A percentile compares a stretch with the other conserved stretches of the same genome.
phyloP scores from a whole-genome alignment of 352 stramenopile genomes.

The Globisporangium nagaii region DNA sequence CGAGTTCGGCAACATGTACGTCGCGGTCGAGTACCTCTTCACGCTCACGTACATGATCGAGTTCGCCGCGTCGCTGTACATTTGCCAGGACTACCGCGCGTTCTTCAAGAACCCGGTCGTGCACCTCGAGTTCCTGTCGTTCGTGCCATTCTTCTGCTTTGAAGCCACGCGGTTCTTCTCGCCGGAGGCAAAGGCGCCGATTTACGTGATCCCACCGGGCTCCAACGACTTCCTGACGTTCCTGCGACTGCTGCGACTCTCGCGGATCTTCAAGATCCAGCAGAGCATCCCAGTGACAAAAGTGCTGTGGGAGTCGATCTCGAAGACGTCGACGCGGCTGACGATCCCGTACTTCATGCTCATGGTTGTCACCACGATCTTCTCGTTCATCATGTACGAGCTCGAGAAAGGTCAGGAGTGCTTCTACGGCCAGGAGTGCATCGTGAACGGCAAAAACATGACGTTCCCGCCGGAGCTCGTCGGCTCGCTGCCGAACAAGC shows the following conservation, averaged over 20 bases:
- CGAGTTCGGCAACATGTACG: conserved; percentile 51
- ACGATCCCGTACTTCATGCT: conserved; percentile 82
- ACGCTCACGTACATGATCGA: conserved; percentile 61
- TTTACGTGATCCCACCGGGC: conserved; percentile 63
- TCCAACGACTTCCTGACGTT: conserved; percentile 62
- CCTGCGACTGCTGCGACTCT: conserved; percentile 49
- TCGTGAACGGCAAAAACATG: conserved; percentile 53
- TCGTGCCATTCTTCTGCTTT: conserved; percentile 63
- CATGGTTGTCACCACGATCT: conserved; percentile 62
- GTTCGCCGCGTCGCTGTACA: conserved; percentile 30
- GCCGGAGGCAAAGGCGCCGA: conserved; percentile 23
- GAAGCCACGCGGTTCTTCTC: conserved; percentile 30
- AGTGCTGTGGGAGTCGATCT: conserved; percentile 73
- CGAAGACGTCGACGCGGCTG: conserved; percentile 69
- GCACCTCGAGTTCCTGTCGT: conserved; percentile 59
- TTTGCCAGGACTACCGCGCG: conserved; percentile 28
- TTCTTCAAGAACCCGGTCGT: conserved; percentile 70
- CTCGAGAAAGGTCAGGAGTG: conserved; percentile 74
- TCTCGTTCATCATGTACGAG: conserved; percentile 78
- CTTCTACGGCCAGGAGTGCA: conserved; percentile 64
- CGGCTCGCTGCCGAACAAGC: conserved; percentile 51
- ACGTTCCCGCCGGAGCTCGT: conserved; percentile 45
- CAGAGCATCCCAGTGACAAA: conserved; percentile 74
- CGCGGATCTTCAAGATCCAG: conserved; percentile 76
- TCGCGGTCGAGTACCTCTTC: conserved; percentile 62